Evolutionary conservation across 1,139 yeast genomes (phyloP), one percentile per base, ranked within the genome.

Genomic region (Hemisphaericaspora xylofermentans): DNA sequence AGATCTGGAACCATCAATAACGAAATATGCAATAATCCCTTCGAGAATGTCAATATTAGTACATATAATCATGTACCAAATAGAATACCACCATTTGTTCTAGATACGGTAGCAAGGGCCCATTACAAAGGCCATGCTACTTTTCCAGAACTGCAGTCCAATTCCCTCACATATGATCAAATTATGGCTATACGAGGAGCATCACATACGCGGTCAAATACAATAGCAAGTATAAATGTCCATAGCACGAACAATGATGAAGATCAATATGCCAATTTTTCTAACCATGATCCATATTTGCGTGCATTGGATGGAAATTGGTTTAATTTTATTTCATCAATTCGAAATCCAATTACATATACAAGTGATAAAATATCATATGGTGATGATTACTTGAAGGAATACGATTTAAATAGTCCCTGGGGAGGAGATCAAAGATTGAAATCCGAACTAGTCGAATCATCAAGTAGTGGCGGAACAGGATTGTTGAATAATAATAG

Each of bases 381-480:
- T 37, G 68, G 68, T 36, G 52, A 51, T 8, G 51, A 52, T 25
- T 49, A 51, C 26, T 48, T 51, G 21, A 46, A 52, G 32, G 61
- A 54, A 12, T 54, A 58, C 47, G 53, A 58, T 36, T 51, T 68
- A 22, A 55, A 58, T 17, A 78, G 76, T 1, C 60, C 71, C 12
- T 85, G 93, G 93, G 83, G 83, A 28, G 94, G 93, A 22, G 88
- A 76, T 46, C 78, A 76, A 43, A 61, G 89, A 46, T 66, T 85
- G 45, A 72, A 76, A 42, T 68, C 65, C 32, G 78, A 82, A 14
- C 73, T 82, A 46, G 69, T 80, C 45, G 76, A 78, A 8, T 49
- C 58, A 6, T 18, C 30, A n/a, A 38, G 33, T 21, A 33, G 26
- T 35, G 42, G 45, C 37, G 36, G 41, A 25, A 37, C 33, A n/a